These are phyloP conservation scores for Blyttiomyces sp. DNA, from an alignment of 371 early-diverging fungal species.

Conservation along the genomic window DNA sequence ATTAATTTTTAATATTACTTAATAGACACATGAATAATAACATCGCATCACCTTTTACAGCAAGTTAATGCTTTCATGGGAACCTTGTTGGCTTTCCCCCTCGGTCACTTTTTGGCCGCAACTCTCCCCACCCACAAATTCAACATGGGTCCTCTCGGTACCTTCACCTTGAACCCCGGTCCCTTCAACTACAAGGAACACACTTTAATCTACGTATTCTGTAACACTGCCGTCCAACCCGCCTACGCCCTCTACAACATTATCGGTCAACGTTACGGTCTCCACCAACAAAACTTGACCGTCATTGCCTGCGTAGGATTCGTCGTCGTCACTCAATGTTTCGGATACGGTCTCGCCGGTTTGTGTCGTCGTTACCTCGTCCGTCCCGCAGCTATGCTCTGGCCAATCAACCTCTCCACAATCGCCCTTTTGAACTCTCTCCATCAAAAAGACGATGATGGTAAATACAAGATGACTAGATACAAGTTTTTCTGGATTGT, in stretches of 20 bases:
- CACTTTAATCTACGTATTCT: conserved; percentile 33
- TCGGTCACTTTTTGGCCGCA: conserved; percentile 36
- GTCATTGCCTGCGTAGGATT: conserved; percentile 1
- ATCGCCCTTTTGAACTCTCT: conserved; percentile 67
- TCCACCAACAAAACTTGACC: background rate
- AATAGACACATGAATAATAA: background rate
- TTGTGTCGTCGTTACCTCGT: conserved; percentile 66
- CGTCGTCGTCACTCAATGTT: conserved; percentile 30
- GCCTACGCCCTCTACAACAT: conserved; percentile 14
- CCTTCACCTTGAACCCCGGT: conserved; percentile 42
- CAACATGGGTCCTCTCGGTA: background rate
- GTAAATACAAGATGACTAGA: conserved; percentile 29
- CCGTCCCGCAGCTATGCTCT: conserved; percentile 77
- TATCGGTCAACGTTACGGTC: background rate
- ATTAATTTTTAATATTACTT: background rate
- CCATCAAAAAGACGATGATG: background rate
- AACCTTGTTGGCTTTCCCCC: conserved; percentile 37
- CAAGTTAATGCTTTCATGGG: conserved; percentile 16
- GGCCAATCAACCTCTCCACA: conserved; percentile 70
- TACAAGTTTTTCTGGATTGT: conserved; percentile 59
- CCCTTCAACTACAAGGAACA: conserved; percentile 57
- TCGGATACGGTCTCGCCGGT: conserved; percentile 82
- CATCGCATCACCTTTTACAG: background rate
- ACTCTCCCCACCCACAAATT: conserved; percentile 6
- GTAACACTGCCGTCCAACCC: background rate